These are phyloP conservation scores for Colletotrichum simmondsii DNA, from an alignment of 2,329 filamentous ascomycete species.

Conservation along the genomic window DNA sequence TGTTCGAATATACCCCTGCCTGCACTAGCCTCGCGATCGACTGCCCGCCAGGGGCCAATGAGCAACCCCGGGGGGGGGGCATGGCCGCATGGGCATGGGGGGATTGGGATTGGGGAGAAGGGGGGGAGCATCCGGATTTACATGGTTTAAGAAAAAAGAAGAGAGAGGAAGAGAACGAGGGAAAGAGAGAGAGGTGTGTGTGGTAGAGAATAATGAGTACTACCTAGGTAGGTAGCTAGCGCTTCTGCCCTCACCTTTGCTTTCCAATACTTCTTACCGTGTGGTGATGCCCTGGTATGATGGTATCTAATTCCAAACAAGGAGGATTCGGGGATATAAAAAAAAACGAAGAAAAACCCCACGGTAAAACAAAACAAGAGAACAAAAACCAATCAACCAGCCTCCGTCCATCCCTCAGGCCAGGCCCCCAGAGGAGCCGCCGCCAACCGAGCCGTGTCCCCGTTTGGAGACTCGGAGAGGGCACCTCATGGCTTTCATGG, in stretches of 20 bases:
- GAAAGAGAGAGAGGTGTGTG: background rate
- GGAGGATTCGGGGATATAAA: constrained; percentile 4
- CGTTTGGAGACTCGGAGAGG: constrained; percentile 16
- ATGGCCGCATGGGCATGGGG: background rate
- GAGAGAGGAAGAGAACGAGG: background rate
- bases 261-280: background rate
- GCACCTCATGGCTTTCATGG: background rate
- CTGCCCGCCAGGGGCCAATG: constrained; percentile 28
- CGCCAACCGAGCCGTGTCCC: constrained; percentile 18
- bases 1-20: constrained; percentile 15
- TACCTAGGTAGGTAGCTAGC: background rate
- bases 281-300: background rate
- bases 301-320: constrained; percentile 4
- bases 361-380: background rate
- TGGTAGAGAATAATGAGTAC: background rate
- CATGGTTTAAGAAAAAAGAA: background rate
- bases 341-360: background rate
- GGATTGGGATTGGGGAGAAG: background rate
- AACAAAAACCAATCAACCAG: background rate
- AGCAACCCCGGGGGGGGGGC: background rate
- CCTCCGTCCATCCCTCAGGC: background rate
- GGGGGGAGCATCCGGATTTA: background rate
- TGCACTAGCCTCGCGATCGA: constrained; percentile 30
- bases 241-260: constrained; percentile 5
- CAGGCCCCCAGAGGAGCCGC: constrained; percentile 5